Percentiles rank a stretch among this genome's conserved stretches.
Evolutionary conservation across 306 rosid genomes (phyloP).

Genomic region (Glycine latifolia): DNA sequence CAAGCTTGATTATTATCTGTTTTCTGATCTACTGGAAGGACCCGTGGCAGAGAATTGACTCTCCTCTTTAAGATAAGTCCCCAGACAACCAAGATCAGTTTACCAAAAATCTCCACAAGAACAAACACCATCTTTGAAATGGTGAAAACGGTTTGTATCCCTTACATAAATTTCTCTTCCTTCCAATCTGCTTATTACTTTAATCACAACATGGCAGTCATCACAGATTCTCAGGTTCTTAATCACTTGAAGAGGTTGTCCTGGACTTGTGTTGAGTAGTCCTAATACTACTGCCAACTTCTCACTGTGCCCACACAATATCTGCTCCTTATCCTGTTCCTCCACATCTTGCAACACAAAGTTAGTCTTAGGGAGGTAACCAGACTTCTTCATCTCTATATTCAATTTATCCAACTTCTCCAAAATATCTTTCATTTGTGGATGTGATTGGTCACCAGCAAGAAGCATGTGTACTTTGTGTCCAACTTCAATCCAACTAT

Average conservation of each 20-base stretch:
- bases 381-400: conserved; percentile 73
- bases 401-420: conserved; percentile 61
- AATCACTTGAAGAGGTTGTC: conserved; percentile 68
- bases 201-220: conserved; percentile 63
- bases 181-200: conserved; percentile 64
- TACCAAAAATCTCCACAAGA: conserved; percentile 81
- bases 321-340: conserved; percentile 82
- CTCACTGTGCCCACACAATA: conserved; percentile 83
- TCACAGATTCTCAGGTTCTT: conserved; percentile 73
- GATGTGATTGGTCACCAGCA: conserved; percentile 79
- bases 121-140: conserved; percentile 77
- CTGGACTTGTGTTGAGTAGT: conserved; percentile 70
- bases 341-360: conserved; percentile 78
- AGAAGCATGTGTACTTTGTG: conserved; percentile 71
- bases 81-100: neutral
- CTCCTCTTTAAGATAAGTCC: conserved; percentile 17
- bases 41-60: conserved; percentile 28
- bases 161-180: conserved; percentile 66
- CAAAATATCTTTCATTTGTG: conserved; percentile 64
- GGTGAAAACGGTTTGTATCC: conserved; percentile 79
- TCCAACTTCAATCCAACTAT: conserved; percentile 80
- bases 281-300: conserved; percentile 78
- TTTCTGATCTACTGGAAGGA: conserved; percentile 27
- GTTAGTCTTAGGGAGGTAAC: conserved; percentile 59
- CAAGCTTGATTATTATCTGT: conserved; percentile 25